Conservation (phyloP, 495 filamentous ascomycete species). For the Collariella sp. region DNA sequence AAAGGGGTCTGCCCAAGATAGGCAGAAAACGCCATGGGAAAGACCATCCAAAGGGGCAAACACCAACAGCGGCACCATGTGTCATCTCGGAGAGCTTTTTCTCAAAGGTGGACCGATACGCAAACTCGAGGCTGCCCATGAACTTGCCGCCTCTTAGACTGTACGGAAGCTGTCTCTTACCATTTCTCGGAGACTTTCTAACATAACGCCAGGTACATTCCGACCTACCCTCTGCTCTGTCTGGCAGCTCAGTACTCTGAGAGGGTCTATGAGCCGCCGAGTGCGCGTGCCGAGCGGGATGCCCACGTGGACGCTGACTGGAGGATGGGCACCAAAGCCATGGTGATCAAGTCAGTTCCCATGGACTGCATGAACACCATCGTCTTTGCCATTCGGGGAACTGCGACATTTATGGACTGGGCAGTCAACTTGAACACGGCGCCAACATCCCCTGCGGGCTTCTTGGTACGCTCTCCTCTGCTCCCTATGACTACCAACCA, state of each 20-base stretch:
- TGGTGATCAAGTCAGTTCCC: slow-evolving; percentile 70
- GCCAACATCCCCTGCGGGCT: slow-evolving; percentile 53
- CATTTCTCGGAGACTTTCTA: background rate
- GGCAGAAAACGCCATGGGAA: slow-evolving; percentile 20
- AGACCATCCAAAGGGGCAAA: slow-evolving; percentile 27
- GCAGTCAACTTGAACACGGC: slow-evolving; percentile 63
- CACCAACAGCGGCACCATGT: slow-evolving; percentile 31
- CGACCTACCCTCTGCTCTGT: slow-evolving; percentile 62
- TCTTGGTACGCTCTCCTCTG: slow-evolving; percentile 43
- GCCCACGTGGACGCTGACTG: slow-evolving; percentile 61
- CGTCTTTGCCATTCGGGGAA: slow-evolving; percentile 73
- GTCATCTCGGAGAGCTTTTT: slow-evolving; percentile 51
- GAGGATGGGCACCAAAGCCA: slow-evolving; percentile 66
- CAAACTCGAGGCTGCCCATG: slow-evolving; percentile 66
- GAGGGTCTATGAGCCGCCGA: slow-evolving; percentile 58
- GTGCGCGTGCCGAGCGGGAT: slow-evolving; percentile 45
- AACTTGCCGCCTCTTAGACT: slow-evolving; percentile 56
- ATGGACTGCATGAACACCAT: slow-evolving; percentile 68
- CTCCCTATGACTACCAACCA: background rate
- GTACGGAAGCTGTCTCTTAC: slow-evolving; percentile 34
- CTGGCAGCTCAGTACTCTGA: slow-evolving; percentile 68
- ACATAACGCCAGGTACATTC: slow-evolving; percentile 45
- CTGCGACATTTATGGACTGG: slow-evolving; percentile 75
- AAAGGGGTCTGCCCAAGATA: slow-evolving; percentile 22
- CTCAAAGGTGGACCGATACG: slow-evolving; percentile 66